Evolutionary conservation across 805 yeast species (phyloP).

Genomic region (Debaryomyces castellii): DNA sequence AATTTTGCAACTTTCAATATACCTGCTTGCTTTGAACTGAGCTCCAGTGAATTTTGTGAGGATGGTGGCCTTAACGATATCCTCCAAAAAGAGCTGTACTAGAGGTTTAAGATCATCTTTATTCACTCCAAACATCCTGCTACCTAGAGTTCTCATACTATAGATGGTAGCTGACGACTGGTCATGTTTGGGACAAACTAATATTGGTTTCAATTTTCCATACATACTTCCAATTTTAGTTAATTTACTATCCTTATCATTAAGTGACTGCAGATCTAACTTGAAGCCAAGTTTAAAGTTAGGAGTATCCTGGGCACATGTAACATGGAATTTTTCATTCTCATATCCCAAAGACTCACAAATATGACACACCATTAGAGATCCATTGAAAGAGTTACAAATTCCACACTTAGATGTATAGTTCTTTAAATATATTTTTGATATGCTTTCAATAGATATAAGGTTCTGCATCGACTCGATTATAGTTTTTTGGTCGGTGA

Average conservation of each 20-base stretch:
- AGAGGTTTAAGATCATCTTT: constrained; percentile 35
- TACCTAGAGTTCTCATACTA: constrained; percentile 29
- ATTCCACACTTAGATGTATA: constrained; percentile 39
- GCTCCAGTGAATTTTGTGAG: constrained; percentile 26
- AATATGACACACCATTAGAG: constrained; percentile 44
- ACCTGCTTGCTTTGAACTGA: constrained; percentile 29
- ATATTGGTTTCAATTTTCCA: constrained; percentile 46
- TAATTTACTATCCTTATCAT: constrained; percentile 17
- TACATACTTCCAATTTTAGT: constrained; percentile 21
- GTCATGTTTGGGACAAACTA: constrained; percentile 44
- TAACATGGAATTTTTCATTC: constrained; percentile 41
- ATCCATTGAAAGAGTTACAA: constrained; percentile 50
- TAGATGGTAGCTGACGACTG: constrained; percentile 17
- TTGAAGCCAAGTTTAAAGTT: constrained; percentile 56
- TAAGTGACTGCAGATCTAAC: constrained; percentile 24
- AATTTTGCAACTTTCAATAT: constrained; percentile 19
- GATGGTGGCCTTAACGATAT: constrained; percentile 17
- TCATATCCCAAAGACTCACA: constrained; percentile 28
- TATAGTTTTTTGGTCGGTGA: constrained; percentile 17
- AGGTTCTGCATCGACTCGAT: constrained; percentile 15
- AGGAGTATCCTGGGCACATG: constrained; percentile 55
- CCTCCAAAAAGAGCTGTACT: constrained; percentile 41
- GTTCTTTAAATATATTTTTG: constrained; percentile 26
- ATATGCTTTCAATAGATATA: constrained; percentile 28
- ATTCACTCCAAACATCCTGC: constrained; percentile 18